A percentile compares a stretch with the other conserved stretches of the same genome.
phyloP scores from a whole-genome alignment of 176 grass and related monocot species.

The barley (Hordeum vulgare) region MorexV3_pseudomolecules_assembly NC_058522.1:528831001-528831500 shows the following conservation, averaged over 20 bases:
- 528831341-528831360: slow-evolving; percentile 5
- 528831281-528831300: slow-evolving; percentile 8
- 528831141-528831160: slow-evolving; percentile 46
- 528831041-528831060: background rate
- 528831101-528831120: slow-evolving; percentile 23
- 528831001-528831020: slow-evolving; percentile 1
- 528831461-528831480: background rate
- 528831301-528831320: background rate
- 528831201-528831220: slow-evolving; percentile 77
- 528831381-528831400: background rate
- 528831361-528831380: background rate
- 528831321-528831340: background rate
- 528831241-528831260: slow-evolving; percentile 97
- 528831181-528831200: slow-evolving; percentile 93
- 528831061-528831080: slow-evolving; percentile 9
- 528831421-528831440: background rate
- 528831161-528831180: slow-evolving; percentile 62
- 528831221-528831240: slow-evolving; percentile 89
- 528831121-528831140: slow-evolving; percentile 60
- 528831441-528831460: background rate
- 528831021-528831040: background rate
- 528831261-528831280: slow-evolving; percentile 48
- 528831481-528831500: background rate
- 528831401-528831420: background rate
- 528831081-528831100: background rate